Evolutionary conservation across 1,139 yeast species (phyloP).

Genomic region (Suhomyces chickasaworum): DNA sequence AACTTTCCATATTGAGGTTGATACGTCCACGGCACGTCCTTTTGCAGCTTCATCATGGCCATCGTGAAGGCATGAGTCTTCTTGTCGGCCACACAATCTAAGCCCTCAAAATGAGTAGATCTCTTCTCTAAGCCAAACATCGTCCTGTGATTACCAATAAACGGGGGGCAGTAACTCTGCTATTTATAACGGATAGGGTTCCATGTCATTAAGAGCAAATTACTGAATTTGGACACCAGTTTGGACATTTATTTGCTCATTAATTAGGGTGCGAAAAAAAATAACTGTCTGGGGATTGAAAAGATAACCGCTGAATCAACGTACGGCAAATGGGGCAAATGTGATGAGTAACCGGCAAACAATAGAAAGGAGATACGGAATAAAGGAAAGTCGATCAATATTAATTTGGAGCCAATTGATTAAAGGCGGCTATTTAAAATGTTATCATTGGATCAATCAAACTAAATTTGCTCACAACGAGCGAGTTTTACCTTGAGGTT

Average conservation of each 20-base stretch:
- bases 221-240: neutral
- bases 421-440: no score
- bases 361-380: no score
- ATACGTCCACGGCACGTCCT: constrained; percentile 39
- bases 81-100: constrained; percentile 50
- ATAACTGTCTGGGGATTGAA: no score
- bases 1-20: constrained; percentile 47
- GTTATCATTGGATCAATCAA: neutral
- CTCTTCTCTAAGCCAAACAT: constrained; percentile 9
- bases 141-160: neutral
- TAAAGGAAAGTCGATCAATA: no score
- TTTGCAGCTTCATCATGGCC: constrained; percentile 36
- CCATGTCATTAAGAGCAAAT: constrained; percentile 7
- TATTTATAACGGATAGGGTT: neutral
- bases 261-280: constrained; percentile 1
- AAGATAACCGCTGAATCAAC: no score
- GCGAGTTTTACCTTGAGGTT: neutral
- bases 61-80: constrained; percentile 29
- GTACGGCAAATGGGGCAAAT: neutral
- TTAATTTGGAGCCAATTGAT: no score
- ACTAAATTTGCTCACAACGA: neutral
- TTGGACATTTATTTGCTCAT: constrained; percentile 8
- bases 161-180: neutral
- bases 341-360: no score
- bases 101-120: constrained; percentile 29